Conservation (phyloP, 768 basidiomycete species). For the Phanerochaete sordida region DNA sequence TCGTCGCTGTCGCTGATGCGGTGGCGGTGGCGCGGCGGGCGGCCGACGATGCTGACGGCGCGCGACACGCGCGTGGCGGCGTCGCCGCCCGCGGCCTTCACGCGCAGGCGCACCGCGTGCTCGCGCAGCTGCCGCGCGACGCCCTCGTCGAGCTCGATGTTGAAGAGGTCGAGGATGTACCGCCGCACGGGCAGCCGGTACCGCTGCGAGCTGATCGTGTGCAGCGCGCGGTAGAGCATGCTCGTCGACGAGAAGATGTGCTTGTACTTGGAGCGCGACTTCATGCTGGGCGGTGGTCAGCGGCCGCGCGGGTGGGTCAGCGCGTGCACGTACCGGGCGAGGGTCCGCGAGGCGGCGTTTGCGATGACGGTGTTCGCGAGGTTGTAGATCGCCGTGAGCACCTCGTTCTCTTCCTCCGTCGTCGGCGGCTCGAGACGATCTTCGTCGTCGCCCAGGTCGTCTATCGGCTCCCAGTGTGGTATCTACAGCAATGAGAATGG, state of each 20-base stretch:
- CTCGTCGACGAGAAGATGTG: slow-evolving; percentile 72
- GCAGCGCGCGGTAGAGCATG: slow-evolving; percentile 81
- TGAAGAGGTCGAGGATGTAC: slow-evolving; percentile 92
- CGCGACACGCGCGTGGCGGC: background rate
- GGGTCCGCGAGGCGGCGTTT: slow-evolving; percentile 86
- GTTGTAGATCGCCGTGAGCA: slow-evolving; percentile 88
- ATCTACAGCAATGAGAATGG: slow-evolving; percentile 41
- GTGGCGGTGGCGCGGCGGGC: slow-evolving; percentile 42
- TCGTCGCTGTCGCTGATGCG: slow-evolving; percentile 57
- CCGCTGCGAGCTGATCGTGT: slow-evolving; percentile 83
- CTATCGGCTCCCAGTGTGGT: slow-evolving; percentile 56
- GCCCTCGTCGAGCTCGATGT: slow-evolving; percentile 67
- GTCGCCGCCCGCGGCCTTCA: slow-evolving; percentile 1
- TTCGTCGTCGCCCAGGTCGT: slow-evolving; percentile 29
- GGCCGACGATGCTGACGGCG: slow-evolving; percentile 57
- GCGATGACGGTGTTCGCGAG: slow-evolving; percentile 95
- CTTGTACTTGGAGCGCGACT: slow-evolving; percentile 72
- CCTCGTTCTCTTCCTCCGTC: slow-evolving; percentile 72
- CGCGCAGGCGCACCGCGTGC: slow-evolving; percentile 41
- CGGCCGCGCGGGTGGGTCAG: background rate
- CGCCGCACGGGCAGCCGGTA: slow-evolving; percentile 90
- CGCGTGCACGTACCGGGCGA: slow-evolving; percentile 61
- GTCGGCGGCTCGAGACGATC: slow-evolving; percentile 60
- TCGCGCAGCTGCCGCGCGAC: slow-evolving; percentile 53
- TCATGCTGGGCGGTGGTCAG: slow-evolving; percentile 49